These are phyloP conservation scores for Starmerella apicola DNA, from an alignment of 805 yeast species.

Conservation along the genomic window DNA sequence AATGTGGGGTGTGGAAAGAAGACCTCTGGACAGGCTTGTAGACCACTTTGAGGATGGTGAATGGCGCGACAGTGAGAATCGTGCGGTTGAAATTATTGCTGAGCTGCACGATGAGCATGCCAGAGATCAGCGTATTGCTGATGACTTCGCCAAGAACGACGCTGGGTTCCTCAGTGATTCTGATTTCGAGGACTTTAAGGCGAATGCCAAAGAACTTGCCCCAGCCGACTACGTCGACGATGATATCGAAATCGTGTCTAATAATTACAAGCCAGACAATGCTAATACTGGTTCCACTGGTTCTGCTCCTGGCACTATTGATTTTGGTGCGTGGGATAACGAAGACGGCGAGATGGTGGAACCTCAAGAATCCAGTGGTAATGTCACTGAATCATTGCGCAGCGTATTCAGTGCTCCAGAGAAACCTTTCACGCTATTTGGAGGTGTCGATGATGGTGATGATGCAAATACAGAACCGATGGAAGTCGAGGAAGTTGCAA, in stretches of 20 bases:
- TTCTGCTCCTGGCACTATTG: not conserved
- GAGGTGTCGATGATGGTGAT: slow-evolving; percentile 31
- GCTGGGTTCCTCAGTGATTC: slow-evolving; percentile 21
- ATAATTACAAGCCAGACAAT: not conserved
- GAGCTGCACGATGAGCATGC: slow-evolving; percentile 27
- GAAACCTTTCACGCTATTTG: slow-evolving; percentile 33
- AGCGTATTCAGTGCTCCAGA: slow-evolving; percentile 43
- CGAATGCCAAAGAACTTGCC: slow-evolving; percentile 12
- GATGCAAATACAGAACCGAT: slow-evolving; percentile 33
- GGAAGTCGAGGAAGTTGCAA: slow-evolving; percentile 21
- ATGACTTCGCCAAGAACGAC: slow-evolving; percentile 3
- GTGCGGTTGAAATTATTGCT: slow-evolving; percentile 47
- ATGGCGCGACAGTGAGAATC: slow-evolving; percentile 74
- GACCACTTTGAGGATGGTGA: slow-evolving; percentile 48
- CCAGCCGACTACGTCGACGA: slow-evolving; percentile 36
- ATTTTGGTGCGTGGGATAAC: slow-evolving; percentile 6
- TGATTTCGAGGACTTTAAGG: slow-evolving; percentile 22
- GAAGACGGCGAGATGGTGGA: slow-evolving; percentile 31
- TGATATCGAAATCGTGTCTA: slow-evolving; percentile 30
- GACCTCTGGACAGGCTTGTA: slow-evolving; percentile 40
- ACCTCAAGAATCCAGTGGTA: slow-evolving; percentile 1
- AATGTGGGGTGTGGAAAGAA: slow-evolving; percentile 81
- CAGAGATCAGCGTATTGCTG: slow-evolving; percentile 15
- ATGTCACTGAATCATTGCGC: slow-evolving; percentile 47
- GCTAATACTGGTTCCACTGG: no score